These are phyloP conservation scores for Ensete glaucum DNA, from an alignment of 176 grass and related monocot species.

Conservation along the genomic window DNA sequence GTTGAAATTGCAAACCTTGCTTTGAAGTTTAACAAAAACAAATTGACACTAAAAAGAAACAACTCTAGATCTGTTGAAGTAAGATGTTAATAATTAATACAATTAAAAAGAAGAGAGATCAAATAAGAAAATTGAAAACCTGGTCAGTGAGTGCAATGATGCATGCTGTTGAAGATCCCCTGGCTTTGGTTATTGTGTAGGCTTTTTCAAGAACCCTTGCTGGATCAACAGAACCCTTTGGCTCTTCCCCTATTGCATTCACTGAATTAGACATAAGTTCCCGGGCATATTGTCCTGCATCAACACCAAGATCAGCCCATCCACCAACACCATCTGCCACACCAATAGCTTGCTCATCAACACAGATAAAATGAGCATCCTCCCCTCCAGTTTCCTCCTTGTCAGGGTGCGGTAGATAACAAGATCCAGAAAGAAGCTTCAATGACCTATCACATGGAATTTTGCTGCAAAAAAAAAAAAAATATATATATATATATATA, in stretches of 20 bases:
- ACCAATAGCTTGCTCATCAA: constrained; percentile 57
- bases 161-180: constrained; percentile 90
- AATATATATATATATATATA: background rate
- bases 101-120: background rate
- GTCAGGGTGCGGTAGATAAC: constrained; percentile 87
- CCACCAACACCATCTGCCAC: constrained; percentile 97
- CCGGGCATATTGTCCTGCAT: constrained; percentile 84
- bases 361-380: constrained; percentile 94
- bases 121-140: constrained; percentile 27
- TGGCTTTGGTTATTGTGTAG: constrained; percentile 74
- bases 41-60: too few relatives aligned
- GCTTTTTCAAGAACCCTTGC: constrained; percentile 86
- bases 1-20: too few relatives aligned
- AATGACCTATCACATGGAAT: constrained; percentile 23
- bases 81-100: background rate
- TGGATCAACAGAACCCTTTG: constrained; percentile 75
- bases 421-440: constrained; percentile 80
- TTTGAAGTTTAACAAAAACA: too few relatives aligned
- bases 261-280: constrained; percentile 88
- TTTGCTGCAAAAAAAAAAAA: constrained; percentile 32
- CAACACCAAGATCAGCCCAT: constrained; percentile 82
- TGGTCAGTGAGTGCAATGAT: constrained; percentile 83
- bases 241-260: constrained; percentile 68
- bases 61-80: background rate
- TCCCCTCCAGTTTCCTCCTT: constrained; percentile 94